phyloP scores from a whole-genome alignment of 179 eudicot species.

The Silene coronaria region DNA sequence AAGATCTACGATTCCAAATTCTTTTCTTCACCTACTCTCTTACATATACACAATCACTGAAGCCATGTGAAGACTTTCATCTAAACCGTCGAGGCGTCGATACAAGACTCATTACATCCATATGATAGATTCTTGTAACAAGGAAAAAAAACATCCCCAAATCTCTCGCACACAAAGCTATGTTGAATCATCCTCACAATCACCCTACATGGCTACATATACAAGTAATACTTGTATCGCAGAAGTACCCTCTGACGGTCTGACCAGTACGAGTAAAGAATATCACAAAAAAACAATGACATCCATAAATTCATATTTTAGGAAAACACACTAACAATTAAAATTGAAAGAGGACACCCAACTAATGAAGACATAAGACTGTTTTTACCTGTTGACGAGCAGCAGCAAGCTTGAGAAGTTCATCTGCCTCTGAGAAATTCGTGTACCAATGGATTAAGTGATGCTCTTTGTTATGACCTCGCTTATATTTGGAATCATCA shows the following conservation, averaged over 20 bases:
- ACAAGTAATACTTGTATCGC: neutral
- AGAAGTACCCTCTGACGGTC: neutral
- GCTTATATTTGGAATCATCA: constrained; percentile 41
- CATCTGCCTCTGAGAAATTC: constrained; percentile 74
- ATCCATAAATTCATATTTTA: neutral
- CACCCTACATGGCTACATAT: no score
- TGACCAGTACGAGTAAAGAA: neutral
- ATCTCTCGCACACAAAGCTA: neutral
- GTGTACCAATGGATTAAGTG: constrained; percentile 60
- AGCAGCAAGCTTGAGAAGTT: constrained; percentile 66
- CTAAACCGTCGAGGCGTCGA: neutral
- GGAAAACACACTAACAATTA: neutral
- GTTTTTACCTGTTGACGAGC: constrained; percentile 64
- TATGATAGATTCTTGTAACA: neutral
- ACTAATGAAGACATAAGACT: neutral
- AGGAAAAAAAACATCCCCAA: neutral
- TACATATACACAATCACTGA: neutral
- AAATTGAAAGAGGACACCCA: neutral
- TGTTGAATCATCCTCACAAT: neutral
- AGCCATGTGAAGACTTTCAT: neutral
- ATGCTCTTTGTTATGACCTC: constrained; percentile 55
- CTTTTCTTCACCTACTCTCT: neutral
- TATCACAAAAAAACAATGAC: neutral
- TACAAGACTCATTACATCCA: neutral
- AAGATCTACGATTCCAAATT: no score